These are phyloP conservation scores for Linum trigynum DNA, from an alignment of 345 rosid genomes.

Conservation along the genomic window DNA sequence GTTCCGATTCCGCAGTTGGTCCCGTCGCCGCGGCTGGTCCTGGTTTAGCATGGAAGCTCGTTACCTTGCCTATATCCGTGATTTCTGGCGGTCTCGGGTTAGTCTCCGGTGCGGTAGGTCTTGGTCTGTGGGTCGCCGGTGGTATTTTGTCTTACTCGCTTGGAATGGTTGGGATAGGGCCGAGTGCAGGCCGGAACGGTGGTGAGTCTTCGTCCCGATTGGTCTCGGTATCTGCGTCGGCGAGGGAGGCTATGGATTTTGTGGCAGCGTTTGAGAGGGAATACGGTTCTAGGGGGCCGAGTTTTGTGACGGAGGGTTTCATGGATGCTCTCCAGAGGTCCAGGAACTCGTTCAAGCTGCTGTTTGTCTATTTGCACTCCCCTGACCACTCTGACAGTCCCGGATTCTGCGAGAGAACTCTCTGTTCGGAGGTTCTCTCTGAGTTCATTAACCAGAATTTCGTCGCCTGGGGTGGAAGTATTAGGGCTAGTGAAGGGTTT, in stretches of 20 bases:
- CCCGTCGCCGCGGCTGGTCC: conserved; percentile 31
- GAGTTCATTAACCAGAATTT: conserved; percentile 88
- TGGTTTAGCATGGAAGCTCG: conserved; percentile 69
- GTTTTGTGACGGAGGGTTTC: conserved; percentile 75
- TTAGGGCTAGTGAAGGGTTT: conserved; percentile 93
- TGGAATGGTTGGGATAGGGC: conserved; percentile 68
- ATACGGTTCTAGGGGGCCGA: conserved; percentile 46
- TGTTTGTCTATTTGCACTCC: conserved; percentile 92
- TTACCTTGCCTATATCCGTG: conserved; percentile 73
- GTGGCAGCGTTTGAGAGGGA: conserved; percentile 74
- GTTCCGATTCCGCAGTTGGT: conserved; percentile 12
- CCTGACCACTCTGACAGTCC: conserved; percentile 93
- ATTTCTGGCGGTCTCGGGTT: conserved; percentile 82
- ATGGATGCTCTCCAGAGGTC: conserved; percentile 94
- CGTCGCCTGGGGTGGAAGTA: conserved; percentile 90
- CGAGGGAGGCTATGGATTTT: conserved; percentile 67
- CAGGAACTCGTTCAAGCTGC: conserved; percentile 54
- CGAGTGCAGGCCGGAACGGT: conserved; percentile 31
- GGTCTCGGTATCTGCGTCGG: conserved; percentile 52
- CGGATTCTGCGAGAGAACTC: conserved; percentile 58
- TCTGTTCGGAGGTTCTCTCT: conserved; percentile 52
- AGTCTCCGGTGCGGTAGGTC: conserved; percentile 77
- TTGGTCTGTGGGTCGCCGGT: conserved; percentile 94
- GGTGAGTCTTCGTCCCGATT: conserved; percentile 41
- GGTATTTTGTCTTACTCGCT: conserved; percentile 78